Evolutionary conservation across 352 stramenopile genomes (phyloP), one percentile per base, ranked within the genome.

Genomic region (Pythium rhizo-oryzae): DNA sequence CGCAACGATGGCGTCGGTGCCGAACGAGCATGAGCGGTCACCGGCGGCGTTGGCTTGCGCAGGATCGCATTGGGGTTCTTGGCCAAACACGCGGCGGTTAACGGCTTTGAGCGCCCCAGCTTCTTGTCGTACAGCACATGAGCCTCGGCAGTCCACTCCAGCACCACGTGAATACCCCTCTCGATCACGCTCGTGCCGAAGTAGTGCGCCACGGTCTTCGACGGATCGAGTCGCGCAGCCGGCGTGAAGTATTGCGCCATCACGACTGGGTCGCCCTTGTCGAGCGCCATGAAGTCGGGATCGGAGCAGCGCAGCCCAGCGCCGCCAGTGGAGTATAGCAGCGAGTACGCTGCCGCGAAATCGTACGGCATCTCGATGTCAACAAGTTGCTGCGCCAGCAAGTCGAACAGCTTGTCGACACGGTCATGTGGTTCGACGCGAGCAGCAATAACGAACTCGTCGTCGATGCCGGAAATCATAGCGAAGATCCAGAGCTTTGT

Each of bases 231-330:
- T 16, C 46, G 46, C 9, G n/a, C 46, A n/a, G 46, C 46, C n/a
- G 21, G 46, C 46, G 46, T 30, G 46, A 52, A n/a, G 46, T 52
- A 52, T n/a, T 30, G 21, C n/a, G 46, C 46, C 46, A 52, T 13
- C n/a, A 52, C 46, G 46, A 7, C 46, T 1, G 46, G 7, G n/a
- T 52, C 46, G n/a, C 46, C 54, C 7, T 52, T 52, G n/a, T 13
- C 19, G 8, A 52, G 21, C 5, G n/a, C 46, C 8, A 28, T 52
- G 13, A 18, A 52, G 46, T 52, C 46, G 3, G n/a, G n/a, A 28
- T 52, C 46, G n/a, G 24, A 6, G 46, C 16, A 7, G 6, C 2
- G 18, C 4, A 52, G 24, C 13, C 46, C 46, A 8, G 7, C 46
- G 6, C 7, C 9, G 46, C n/a, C 2, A 8, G 46, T 52, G 46